A percentile compares a stretch with the other conserved stretches of the same genome.
These are phyloP conservation scores for Porcisia hertigi DNA, from an alignment of 208 protist genomes.

Conservation along the genomic window DNA sequence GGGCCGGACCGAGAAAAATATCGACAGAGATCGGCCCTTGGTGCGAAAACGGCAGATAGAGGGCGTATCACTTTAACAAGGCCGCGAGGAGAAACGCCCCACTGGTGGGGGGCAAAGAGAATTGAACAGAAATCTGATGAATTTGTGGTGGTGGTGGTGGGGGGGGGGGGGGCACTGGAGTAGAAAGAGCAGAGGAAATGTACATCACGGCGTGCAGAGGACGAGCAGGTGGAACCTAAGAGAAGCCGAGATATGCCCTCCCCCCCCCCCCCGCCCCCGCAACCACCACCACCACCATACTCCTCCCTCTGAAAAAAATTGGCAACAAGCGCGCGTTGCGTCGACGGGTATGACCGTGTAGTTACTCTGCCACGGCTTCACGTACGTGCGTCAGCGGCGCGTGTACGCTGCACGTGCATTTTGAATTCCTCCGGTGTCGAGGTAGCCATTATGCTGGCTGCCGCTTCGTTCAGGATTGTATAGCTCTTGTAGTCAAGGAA, in stretches of 20 bases:
- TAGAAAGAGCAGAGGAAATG: not conserved
- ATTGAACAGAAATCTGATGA: too few species aligned
- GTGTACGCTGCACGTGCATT: slow-evolving; percentile 23
- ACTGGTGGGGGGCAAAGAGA: too few species aligned
- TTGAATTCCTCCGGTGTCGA: slow-evolving; percentile 33
- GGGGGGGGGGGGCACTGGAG: not conserved
- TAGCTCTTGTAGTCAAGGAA: slow-evolving; percentile 47
- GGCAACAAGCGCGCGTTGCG: too few species aligned
- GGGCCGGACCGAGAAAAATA: not conserved
- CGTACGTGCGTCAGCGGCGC: not conserved
- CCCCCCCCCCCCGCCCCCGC: too few species aligned
- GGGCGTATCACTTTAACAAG: not conserved
- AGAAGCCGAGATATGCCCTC: not conserved
- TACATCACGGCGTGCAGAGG: not conserved
- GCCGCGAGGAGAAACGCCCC: not conserved
- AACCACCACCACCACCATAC: too few species aligned
- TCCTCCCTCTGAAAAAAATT: too few species aligned
- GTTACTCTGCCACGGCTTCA: not conserved
- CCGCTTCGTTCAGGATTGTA: slow-evolving; percentile 46
- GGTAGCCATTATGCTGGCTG: slow-evolving; percentile 17
- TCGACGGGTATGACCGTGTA: not conserved
- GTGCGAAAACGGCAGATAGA: not conserved
- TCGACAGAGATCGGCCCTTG: not conserved
- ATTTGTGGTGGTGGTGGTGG: too few species aligned
- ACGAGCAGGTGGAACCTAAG: not conserved